These are phyloP conservation scores for Globisporangium emineosum DNA, from an alignment of 352 stramenopile genomes.

Conservation along the genomic window DNA sequence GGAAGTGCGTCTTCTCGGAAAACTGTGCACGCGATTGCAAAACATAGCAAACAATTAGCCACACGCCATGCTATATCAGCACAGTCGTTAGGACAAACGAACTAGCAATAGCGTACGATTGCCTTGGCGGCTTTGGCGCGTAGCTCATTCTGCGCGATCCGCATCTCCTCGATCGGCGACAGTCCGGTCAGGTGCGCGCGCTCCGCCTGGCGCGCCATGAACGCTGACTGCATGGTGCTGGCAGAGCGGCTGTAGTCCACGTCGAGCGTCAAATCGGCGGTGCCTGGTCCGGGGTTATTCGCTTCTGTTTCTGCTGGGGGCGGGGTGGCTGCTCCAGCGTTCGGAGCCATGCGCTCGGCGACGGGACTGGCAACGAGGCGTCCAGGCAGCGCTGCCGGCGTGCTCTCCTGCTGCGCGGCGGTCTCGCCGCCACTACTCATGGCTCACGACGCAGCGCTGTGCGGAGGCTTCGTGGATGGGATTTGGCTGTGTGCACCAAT, in stretches of 20 bases:
- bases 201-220: conserved; percentile 76
- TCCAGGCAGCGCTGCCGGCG: neutral
- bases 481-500: no score
- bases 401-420: neutral
- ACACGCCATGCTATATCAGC: neutral
- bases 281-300: neutral
- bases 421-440: neutral
- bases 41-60: neutral
- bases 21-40: conserved; percentile 5
- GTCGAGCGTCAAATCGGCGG: conserved; percentile 1
- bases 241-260: conserved; percentile 4
- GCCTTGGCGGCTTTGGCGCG: conserved; percentile 65
- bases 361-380: neutral
- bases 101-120: conserved; percentile 36
- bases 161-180: conserved; percentile 85
- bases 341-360: neutral
- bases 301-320: neutral
- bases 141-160: conserved; percentile 74
- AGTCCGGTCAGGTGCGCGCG: conserved; percentile 65
- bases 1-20: conserved; percentile 27
- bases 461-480: no score
- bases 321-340: neutral
- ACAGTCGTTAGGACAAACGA: neutral
- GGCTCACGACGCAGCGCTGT: neutral
- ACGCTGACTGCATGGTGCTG: conserved; percentile 37